Percentiles rank a stretch among this genome's conserved stretches.
These are phyloP conservation scores for Cystobasidium ongulense DNA, from an alignment of 768 basidiomycete genomes.

Conservation along the genomic window DNA sequence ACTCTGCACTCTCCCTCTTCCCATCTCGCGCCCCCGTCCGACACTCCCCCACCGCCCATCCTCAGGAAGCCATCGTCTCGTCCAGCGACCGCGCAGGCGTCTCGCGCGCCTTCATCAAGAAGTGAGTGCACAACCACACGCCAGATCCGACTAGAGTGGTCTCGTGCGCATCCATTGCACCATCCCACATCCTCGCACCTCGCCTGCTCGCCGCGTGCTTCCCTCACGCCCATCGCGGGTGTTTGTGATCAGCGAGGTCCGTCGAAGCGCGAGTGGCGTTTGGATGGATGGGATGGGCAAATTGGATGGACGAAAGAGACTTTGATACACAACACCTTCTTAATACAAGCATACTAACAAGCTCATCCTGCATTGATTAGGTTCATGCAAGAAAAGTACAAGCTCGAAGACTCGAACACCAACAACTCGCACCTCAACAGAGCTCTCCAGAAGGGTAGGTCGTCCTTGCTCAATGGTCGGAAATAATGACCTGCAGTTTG, in stretches of 20 bases:
- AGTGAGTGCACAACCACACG: constrained; percentile 21
- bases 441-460: constrained; percentile 21
- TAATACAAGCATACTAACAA: background rate
- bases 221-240: background rate
- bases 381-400: constrained; percentile 15
- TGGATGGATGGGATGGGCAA: background rate
- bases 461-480: background rate
- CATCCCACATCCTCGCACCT: background rate
- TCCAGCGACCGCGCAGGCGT: constrained; percentile 2
- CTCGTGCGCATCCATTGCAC: background rate
- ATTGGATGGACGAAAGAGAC: background rate
- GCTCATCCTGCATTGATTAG: background rate
- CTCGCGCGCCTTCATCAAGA: constrained; percentile 24
- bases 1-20: background rate
- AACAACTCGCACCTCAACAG: constrained; percentile 20
- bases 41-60: background rate
- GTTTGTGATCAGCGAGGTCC: background rate
- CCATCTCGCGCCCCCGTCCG: background rate
- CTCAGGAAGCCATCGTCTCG: constrained; percentile 26
- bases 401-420: constrained; percentile 8
- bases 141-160: background rate
- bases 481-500: background rate
- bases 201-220: background rate
- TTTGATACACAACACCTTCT: background rate
- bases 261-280: constrained; percentile 9